Evolutionary conservation across 2,329 filamentous ascomycete genomes (phyloP), one percentile per base, ranked within the genome.

Genomic region (Aspergillus ustus): DNA sequence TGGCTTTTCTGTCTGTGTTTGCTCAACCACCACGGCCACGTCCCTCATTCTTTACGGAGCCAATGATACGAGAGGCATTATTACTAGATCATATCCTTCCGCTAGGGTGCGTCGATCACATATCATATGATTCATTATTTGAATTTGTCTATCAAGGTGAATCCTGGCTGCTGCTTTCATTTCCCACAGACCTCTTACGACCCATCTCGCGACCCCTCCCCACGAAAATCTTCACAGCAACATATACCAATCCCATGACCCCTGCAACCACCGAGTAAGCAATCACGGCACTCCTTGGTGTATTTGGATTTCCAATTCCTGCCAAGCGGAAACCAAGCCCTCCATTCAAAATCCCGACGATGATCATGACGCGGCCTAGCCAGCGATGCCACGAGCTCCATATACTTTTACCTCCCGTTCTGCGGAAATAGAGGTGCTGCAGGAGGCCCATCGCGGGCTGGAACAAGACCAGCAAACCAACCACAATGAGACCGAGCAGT

Each of bases 261-360:
- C 63, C 60, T 4, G 60, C 63, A 15, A 64, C 54, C 19, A 63
- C 57, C 31, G 57, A 54, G 56, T 64, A 64, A 52, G 57, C 63
- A 52, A 64, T 57, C 13, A 63, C 57, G 9, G 45, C 63, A 4
- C 53, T 59, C 7, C 17, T n/a, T 9, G 60, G 60, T 19, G 60
- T 60, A 22, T 40, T 34, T 28, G 52, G 49, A 13, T 19, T 44
- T 9, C 45, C 63, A 8, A 55, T 60, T 2, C 79, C 75, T 2
- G 82, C 80, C 19, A 84, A 73, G 60, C 75, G 72, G 43, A 86
- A 78, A 0, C 85, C 85, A 1, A 87, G 71, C 0, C 84, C 85
- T n/a, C 83, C 85, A 67, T 86, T 87, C 69, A 87, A 77, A 59
- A 86, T 82, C 3, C 82, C 85, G 0, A 86, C 72, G 0, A 80